Percentiles rank a stretch among this genome's conserved stretches.
These are phyloP conservation scores for Colletotrichum siamense DNA, from an alignment of 2,329 filamentous ascomycete species.

Conservation along the genomic window DNA sequence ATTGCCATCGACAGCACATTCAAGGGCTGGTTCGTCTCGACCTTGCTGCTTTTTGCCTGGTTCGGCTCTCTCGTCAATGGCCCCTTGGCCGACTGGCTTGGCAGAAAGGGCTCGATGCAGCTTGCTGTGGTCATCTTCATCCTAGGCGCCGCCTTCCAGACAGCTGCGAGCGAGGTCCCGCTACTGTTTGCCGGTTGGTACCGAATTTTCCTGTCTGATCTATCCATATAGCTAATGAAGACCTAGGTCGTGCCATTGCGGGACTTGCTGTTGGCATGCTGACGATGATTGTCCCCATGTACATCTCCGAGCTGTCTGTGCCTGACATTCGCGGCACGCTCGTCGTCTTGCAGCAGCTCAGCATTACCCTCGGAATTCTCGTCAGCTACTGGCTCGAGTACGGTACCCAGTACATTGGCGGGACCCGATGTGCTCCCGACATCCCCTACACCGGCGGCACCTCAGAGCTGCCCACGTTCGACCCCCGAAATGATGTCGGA, in stretches of 20 bases:
- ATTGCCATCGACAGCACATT: constrained; percentile 49
- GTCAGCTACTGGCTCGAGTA: constrained; percentile 49
- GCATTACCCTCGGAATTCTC: constrained; percentile 48
- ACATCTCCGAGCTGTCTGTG: constrained; percentile 53
- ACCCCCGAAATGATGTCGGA: constrained; percentile 47
- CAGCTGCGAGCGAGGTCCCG: constrained; percentile 40
- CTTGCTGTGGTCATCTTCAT: constrained; percentile 39
- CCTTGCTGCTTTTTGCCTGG: constrained; percentile 52
- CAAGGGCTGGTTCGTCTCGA: constrained; percentile 60
- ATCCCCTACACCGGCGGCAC: constrained; percentile 52
- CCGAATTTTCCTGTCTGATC: not conserved
- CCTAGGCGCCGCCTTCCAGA: constrained; percentile 50
- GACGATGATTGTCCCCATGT: constrained; percentile 45
- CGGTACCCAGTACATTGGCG: constrained; percentile 45
- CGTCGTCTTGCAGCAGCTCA: constrained; percentile 48
- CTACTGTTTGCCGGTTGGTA: constrained; percentile 38
- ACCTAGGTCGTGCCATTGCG: constrained; percentile 44
- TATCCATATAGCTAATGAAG: not conserved
- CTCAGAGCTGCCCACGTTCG: constrained; percentile 38
- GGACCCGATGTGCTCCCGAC: constrained; percentile 50
- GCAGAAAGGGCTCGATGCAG: constrained; percentile 39
- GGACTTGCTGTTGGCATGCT: constrained; percentile 48
- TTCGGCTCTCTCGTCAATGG: constrained; percentile 51
- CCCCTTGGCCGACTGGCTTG: constrained; percentile 39
- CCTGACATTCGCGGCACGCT: constrained; percentile 53